Base-by-base conservation (phyloP, 2,329 filamentous ascomycete species). In the Pyrenophora teres region DNA sequence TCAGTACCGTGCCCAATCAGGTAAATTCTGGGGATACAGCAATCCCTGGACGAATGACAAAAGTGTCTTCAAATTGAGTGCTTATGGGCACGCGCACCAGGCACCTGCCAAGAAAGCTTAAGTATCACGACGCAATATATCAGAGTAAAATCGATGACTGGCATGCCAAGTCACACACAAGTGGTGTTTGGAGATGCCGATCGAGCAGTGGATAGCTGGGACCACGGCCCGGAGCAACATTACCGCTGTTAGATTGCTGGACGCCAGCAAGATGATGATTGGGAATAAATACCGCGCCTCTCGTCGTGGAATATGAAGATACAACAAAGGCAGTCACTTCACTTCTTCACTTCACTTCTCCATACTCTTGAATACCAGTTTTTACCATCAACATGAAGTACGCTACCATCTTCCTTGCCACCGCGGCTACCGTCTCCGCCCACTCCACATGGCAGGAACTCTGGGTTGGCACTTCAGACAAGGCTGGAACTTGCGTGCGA, bases 401-500 rank as follows among this genome's bases (percentile, higher is more conserved):
- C 40, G 55, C 62, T 42, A 37, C 70, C 38, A 55, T 70, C 25
- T 44, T 73, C 36, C 64, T 73, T 46, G 70, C 71, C 33, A 56
- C 69, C 10, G 68, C 60, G 44, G 67, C 67, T 4, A 63, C 65
- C 32, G 71, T 68, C 49, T 73, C 70, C 18, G 70, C 71, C 13
- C 71, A 74, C 62, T 69, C 71, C 2, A 74, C 71, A 61, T 74
- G 69, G 68, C 71, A 74, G 46, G 38, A 74, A 30, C 57, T 74
- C 3, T 74, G 71, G 71, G 69, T 73, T 49, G 71, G 71, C 30
- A 63, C 52, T 38, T 59, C 57, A 41, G 71, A 74, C 52, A 67
- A 71, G 50, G 61, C 42, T 3, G 59, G 54, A 6, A 66, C 57
- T 7, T 73, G 70, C 48, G 56, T 64, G 7, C 63, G 70, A 16